Percentiles rank a stretch among this genome's conserved stretches.
Conservation (phyloP, 148 eudicot genomes). For the Rhododendron ferrugineum region DNA sequence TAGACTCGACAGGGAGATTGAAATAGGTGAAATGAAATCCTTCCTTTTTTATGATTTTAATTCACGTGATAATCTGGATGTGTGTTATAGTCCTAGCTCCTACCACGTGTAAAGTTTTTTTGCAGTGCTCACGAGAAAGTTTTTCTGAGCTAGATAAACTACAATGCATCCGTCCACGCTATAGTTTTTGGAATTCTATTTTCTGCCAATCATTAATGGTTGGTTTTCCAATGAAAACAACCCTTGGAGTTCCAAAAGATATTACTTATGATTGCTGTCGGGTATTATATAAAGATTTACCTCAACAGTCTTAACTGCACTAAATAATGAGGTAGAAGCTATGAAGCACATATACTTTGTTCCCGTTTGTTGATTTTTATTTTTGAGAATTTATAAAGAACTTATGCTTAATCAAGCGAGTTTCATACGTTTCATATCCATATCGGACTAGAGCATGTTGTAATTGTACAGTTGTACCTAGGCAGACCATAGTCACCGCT, state of each 20-base stretch:
- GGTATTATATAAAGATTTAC: background rate
- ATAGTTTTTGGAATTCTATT: background rate
- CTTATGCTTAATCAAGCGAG: background rate
- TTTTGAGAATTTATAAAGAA: background rate
- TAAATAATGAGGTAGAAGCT: background rate
- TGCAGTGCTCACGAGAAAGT: background rate
- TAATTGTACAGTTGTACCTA: background rate
- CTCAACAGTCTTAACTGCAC: background rate
- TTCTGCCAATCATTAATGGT: background rate
- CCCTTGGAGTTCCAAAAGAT: background rate
- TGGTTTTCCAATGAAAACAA: background rate
- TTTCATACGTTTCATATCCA: background rate
- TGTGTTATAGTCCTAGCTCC: background rate
- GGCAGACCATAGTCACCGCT: background rate
- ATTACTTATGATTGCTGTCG: background rate
- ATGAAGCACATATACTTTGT: background rate
- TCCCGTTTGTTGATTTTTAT: background rate
- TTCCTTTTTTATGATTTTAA: background rate
- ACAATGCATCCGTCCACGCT: background rate
- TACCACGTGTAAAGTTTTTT: background rate
- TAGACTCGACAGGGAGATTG: slow-evolving; percentile 89
- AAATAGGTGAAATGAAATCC: slow-evolving; percentile 52
- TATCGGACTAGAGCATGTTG: background rate
- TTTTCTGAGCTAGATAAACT: background rate
- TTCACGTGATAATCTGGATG: background rate